Conservation (phyloP, 2,329 filamentous ascomycete species). For the Diaporthe sp. region DNA sequence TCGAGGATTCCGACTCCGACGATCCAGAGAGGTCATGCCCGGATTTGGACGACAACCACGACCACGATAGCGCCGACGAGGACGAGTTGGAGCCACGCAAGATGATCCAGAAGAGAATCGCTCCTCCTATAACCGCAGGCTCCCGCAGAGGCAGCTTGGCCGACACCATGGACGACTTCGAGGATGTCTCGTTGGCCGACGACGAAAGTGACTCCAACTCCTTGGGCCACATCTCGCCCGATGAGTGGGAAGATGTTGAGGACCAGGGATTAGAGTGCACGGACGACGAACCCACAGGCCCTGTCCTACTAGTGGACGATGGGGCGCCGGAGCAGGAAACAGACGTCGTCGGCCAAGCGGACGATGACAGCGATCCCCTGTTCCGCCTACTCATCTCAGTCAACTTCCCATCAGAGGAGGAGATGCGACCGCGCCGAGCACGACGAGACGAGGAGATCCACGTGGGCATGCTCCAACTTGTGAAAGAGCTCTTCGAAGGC, state of each 20-base stretch:
- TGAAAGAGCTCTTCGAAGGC: constrained; percentile 19
- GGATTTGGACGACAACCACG: constrained; percentile 17
- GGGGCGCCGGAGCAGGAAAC: constrained; percentile 5
- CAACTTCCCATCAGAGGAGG: constrained; percentile 25
- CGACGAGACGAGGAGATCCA: constrained; percentile 14
- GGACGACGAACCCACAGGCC: constrained; percentile 23
- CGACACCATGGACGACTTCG: constrained; percentile 33
- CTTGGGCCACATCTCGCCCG: constrained; percentile 31
- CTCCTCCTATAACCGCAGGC: neutral
- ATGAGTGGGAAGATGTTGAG: constrained; percentile 40
- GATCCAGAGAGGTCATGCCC: neutral
- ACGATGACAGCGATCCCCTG: constrained; percentile 26
- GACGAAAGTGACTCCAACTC: constrained; percentile 34
- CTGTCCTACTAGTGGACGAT: constrained; percentile 41
- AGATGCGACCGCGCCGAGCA: constrained; percentile 32
- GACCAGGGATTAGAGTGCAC: neutral
- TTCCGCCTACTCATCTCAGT: constrained; percentile 33
- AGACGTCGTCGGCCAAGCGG: constrained; percentile 37
- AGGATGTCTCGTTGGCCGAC: constrained; percentile 40
- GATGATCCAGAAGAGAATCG: neutral
- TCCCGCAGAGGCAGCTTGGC: constrained; percentile 6
- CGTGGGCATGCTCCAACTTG: constrained; percentile 2
- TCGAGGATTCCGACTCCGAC: constrained; percentile 21
- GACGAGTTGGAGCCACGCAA: constrained; percentile 24
- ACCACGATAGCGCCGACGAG: constrained; percentile 25